Evolutionary conservation across 768 basidiomycete species (phyloP), one percentile per base, ranked within the genome.

Genomic region (Tricholoma sp.): DNA sequence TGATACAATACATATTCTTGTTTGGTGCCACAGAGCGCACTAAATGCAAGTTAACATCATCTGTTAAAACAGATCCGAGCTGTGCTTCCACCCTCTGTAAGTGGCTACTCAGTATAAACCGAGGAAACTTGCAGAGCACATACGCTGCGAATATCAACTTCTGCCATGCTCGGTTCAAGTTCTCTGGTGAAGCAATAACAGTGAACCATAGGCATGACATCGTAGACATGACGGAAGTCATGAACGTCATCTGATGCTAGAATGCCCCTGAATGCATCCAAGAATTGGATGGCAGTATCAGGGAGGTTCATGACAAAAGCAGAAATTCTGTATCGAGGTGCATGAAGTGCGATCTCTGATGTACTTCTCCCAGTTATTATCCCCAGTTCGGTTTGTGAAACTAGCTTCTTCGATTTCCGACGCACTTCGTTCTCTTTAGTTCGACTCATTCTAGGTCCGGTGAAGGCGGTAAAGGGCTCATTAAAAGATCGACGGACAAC

Each of bases 271-370:
- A 92, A 97, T 1, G 91, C 91, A 65, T 90, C 89, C 52, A 99
- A 78, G 73, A 98, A 98, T 34, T 82, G 78, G 55, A 98, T 84
- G 0, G 95, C 97, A 22, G 88, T 86, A 63, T 92, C 94, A 2
- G 97, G 97, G 18, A 99, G 78, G 71, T 99, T 99, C 94, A 99
- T 96, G n/a, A 97, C 88, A 66, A 92, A 94, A 68, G 97, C 96
- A 11, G 83, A 74, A 61, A 97, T 84, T 45, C 79, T 73, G 55
- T 71, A 75, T 57, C 89, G 83, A 35, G 76, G 68, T 27, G 24
- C 3, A 3, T 27, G 24, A 7, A 70, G 16, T 43, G 2, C 12
- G 6, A 22, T 22, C 5, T 46, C 45, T 6, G 14, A 24, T 41
- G 16, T 9, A 18, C 9, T 45, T 14, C 8, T 14, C 24, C 12